Percentiles rank a stretch among this genome's conserved stretches.
phyloP scores from a whole-genome alignment of 805 yeast genomes.

The Ogataea dorogensis region DNA sequence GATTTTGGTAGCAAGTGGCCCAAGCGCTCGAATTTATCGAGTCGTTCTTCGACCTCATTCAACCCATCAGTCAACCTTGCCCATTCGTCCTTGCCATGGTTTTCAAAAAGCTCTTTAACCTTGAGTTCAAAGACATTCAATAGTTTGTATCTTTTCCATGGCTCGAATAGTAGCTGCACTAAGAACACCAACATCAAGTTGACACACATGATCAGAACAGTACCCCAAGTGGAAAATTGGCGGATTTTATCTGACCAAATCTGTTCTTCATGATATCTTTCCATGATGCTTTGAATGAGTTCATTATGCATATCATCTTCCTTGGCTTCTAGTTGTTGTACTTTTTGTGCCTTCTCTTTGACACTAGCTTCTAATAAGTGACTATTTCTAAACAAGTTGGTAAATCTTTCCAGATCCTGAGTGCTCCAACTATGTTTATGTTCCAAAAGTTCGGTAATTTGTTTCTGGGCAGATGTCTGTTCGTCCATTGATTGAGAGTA shows the following conservation, averaged over 20 bases:
- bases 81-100: slow-evolving; percentile 12
- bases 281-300: slow-evolving; percentile 72
- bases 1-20: slow-evolving; percentile 4
- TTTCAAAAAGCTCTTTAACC: slow-evolving; percentile 54
- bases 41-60: slow-evolving; percentile 17
- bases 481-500: slow-evolving; percentile 61
- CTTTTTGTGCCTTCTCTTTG: slow-evolving; percentile 42
- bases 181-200: slow-evolving; percentile 74
- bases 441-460: slow-evolving; percentile 82
- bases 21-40: slow-evolving; percentile 12
- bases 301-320: slow-evolving; percentile 71
- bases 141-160: slow-evolving; percentile 83
- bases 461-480: slow-evolving; percentile 72
- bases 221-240: slow-evolving; percentile 95
- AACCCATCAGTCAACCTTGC: slow-evolving; percentile 18
- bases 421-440: slow-evolving; percentile 82
- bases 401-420: slow-evolving; percentile 77
- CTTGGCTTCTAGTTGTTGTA: slow-evolving; percentile 54
- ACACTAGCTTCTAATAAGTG: slow-evolving; percentile 70
- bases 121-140: slow-evolving; percentile 82
- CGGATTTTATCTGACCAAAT: slow-evolving; percentile 97
- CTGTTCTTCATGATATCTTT: slow-evolving; percentile 94
- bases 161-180: slow-evolving; percentile 88
- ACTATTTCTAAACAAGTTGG: slow-evolving; percentile 75
- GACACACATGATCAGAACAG: slow-evolving; percentile 83